A percentile compares a stretch with the other conserved stretches of the same genome.
phyloP scores from a whole-genome alignment of 192 early-diverging fungal genomes.

The Rhizoclosmatium globosum region DNA sequence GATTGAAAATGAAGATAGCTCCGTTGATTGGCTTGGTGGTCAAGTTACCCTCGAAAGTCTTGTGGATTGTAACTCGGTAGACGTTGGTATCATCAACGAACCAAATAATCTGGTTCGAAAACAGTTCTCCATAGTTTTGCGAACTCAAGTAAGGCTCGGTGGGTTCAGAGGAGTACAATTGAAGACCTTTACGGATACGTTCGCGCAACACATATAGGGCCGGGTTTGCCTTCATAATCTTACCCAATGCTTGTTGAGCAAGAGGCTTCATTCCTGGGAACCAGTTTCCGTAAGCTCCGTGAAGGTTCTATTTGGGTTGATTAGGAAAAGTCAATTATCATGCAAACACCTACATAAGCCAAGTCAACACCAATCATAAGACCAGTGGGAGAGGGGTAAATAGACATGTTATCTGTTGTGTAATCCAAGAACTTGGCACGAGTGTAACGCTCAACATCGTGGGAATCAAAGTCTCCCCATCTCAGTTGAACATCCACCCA shows the following conservation, averaged over 20 bases:
- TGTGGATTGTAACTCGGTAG: conserved; percentile 99
- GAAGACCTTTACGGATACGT: conserved; percentile 97
- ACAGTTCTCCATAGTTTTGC: conserved; percentile 90
- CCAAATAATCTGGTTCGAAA: conserved; percentile 99
- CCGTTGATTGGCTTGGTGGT: conserved; percentile 99
- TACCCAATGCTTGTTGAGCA: conserved; percentile 96
- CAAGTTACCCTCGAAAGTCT: conserved; percentile 99
- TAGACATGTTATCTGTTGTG: conserved; percentile 97
- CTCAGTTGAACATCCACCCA: conserved; percentile 99
- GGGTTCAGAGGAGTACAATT: conserved; percentile 97
- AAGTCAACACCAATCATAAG: conserved; percentile 97
- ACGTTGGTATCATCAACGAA: conserved; percentile 99
- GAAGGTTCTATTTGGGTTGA: conserved; percentile 37
- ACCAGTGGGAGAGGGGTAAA: conserved; percentile 98
- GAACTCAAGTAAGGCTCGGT: conserved; percentile 98
- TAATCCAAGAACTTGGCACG: conserved; percentile 98
- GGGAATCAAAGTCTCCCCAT: conserved; percentile 99
- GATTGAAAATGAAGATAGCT: conserved; percentile 99
- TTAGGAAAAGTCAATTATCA: conserved; percentile 1
- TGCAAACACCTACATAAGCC: conserved; percentile 74
- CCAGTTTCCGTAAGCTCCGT: conserved; percentile 97
- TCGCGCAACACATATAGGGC: conserved; percentile 97
- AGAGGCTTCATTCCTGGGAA: conserved; percentile 99
- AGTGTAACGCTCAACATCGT: conserved; percentile 98
- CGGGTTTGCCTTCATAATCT: conserved; percentile 99